phyloP scores from a whole-genome alignment of 306 rosid species.

The Vigna hirtella region DNA sequence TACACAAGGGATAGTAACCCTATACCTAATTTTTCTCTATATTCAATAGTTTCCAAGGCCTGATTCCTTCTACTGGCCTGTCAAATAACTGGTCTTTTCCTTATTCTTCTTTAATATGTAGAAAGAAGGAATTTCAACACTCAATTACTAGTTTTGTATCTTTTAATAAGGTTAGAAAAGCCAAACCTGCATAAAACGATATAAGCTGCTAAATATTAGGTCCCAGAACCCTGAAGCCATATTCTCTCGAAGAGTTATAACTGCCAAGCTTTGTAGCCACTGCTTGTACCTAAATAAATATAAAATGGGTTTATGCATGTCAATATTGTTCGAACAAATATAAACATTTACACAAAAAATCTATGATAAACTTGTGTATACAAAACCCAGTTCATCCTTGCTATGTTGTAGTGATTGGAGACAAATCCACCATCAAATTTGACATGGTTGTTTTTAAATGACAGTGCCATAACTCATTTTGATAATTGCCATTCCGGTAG shows the following conservation, averaged over 20 bases:
- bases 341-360: constrained; percentile 4
- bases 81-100: neutral
- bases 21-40: too few relatives aligned
- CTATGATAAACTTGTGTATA: constrained; percentile 1
- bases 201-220: constrained; percentile 66
- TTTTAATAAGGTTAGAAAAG: constrained; percentile 30
- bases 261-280: constrained; percentile 69
- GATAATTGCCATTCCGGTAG: too few relatives aligned
- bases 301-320: constrained; percentile 39
- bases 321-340: neutral
- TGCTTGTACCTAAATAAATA: constrained; percentile 63
- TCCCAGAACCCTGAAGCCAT: constrained; percentile 75
- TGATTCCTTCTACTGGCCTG: neutral
- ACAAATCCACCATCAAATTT: too few relatives aligned
- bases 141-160: constrained; percentile 2
- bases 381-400: neutral
- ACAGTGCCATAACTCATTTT: too few relatives aligned
- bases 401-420: too few relatives aligned
- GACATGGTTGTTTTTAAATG: too few relatives aligned
- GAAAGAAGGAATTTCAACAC: constrained; percentile 1
- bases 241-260: constrained; percentile 66
- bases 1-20: too few relatives aligned
- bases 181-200: constrained; percentile 78
- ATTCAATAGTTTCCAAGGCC: neutral
- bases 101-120: neutral